phyloP scores from a whole-genome alignment of 2,329 filamentous ascomycete species.

The Xylaria sp. region DNA sequence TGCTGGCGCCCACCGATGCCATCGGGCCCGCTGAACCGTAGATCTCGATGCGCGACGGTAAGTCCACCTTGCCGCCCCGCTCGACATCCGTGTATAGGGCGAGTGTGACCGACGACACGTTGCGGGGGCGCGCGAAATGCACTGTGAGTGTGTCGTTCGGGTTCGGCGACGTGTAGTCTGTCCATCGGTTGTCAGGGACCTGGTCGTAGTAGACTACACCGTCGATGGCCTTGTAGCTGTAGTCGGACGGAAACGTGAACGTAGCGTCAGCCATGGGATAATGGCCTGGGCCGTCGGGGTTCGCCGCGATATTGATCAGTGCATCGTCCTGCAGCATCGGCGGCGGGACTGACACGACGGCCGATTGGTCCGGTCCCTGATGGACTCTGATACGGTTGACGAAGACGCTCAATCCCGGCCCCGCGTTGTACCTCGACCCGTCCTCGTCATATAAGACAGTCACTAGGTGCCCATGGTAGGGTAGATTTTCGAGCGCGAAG shows the following conservation, averaged over 20 bases:
- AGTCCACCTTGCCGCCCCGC: slow-evolving; percentile 42
- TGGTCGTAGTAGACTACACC: slow-evolving; percentile 49
- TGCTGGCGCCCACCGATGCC: slow-evolving; percentile 25
- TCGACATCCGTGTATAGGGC: slow-evolving; percentile 43
- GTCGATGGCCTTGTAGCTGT: slow-evolving; percentile 48
- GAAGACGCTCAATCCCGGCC: slow-evolving; percentile 46
- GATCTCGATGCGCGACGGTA: slow-evolving; percentile 37
- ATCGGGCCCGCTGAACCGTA: slow-evolving; percentile 35
- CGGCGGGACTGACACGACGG: slow-evolving; percentile 27
- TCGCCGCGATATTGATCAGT: slow-evolving; percentile 50
- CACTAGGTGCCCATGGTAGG: slow-evolving; percentile 50
- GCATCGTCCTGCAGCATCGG: slow-evolving; percentile 29
- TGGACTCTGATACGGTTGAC: slow-evolving; percentile 44
- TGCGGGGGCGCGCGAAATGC: slow-evolving; percentile 43
- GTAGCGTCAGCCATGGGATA: slow-evolving; percentile 45
- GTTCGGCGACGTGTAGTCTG: slow-evolving; percentile 44
- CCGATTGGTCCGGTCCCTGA: slow-evolving; percentile 26
- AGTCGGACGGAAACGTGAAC: slow-evolving; percentile 43
- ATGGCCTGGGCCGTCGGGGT: slow-evolving; percentile 42
- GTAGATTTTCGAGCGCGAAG: slow-evolving; percentile 49
- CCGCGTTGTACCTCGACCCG: slow-evolving; percentile 45
- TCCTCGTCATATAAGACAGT: slow-evolving; percentile 48
- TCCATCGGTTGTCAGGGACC: slow-evolving; percentile 48
- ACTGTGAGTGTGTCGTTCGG: slow-evolving; percentile 43
- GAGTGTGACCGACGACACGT: slow-evolving; percentile 42